phyloP scores from a whole-genome alignment of 352 stramenopile species.

The Pilasporangium apinafurcum region DNA sequence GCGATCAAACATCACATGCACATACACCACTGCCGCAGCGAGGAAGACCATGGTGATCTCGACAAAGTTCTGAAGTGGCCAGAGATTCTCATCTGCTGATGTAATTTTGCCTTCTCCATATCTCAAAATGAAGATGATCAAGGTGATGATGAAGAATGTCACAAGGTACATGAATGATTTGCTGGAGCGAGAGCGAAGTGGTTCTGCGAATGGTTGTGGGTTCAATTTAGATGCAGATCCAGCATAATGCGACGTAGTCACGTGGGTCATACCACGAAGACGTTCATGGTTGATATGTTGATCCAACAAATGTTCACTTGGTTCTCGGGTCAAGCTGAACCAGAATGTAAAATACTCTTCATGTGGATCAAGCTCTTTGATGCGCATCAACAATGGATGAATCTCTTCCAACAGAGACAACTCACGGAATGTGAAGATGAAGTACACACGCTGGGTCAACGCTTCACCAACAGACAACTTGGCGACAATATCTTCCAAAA shows the following conservation, averaged over 20 bases:
- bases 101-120: conserved; percentile 17
- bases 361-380: conserved; percentile 10
- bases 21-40: conserved; percentile 1
- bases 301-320: conserved; percentile 7
- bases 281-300: conserved; percentile 3
- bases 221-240: not conserved
- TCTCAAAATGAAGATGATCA: conserved; percentile 12
- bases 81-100: conserved; percentile 16
- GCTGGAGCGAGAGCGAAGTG: conserved; percentile 6
- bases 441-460: conserved; percentile 7
- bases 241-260: not conserved
- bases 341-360: conserved; percentile 13
- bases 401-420: conserved; percentile 14
- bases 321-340: conserved; percentile 16
- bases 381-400: conserved; percentile 7
- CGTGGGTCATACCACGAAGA: not conserved
- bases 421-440: conserved; percentile 17
- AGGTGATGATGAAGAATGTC: conserved; percentile 9
- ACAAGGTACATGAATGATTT: conserved; percentile 5
- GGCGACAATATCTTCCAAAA: conserved; percentile 21
- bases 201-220: conserved; percentile 11
- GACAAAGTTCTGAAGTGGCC: conserved; percentile 18
- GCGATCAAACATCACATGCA: conserved; percentile 1
- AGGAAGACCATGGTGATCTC: conserved; percentile 18
- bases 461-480: not conserved